A percentile compares a stretch with the other conserved stretches of the same genome.
Evolutionary conservation across 83 land plant species (phyloP).

Genomic region (Isoetes engelmannii): DNA sequence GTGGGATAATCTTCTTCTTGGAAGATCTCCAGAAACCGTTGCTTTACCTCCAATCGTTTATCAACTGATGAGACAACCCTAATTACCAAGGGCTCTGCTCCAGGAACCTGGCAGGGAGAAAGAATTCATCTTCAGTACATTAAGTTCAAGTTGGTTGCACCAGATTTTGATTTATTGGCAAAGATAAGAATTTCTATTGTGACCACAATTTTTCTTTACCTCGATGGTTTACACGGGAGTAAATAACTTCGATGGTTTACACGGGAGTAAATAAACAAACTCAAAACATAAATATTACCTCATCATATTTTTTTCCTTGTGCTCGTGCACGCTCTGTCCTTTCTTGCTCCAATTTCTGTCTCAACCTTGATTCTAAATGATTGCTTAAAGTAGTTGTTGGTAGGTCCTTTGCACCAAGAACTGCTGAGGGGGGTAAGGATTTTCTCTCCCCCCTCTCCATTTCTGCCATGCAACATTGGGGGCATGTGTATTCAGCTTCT

Average conservation of each 20-base stretch:
- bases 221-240: too few species aligned
- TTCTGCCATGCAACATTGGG: not conserved
- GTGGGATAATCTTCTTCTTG: conserved; percentile 1
- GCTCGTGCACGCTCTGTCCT: conserved; percentile 1
- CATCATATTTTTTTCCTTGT: not conserved
- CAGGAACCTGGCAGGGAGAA: conserved; percentile 1
- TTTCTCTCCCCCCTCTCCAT: conserved; percentile 5
- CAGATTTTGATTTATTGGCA: too few species aligned
- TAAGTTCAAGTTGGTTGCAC: too few species aligned
- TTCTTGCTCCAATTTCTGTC: not conserved
- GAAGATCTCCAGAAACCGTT: conserved; percentile 3
- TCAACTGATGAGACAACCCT: conserved; percentile 11
- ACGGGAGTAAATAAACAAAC: not conserved
- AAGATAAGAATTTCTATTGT: too few species aligned
- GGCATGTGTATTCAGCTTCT: conserved; percentile 6
- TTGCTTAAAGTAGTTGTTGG: conserved; percentile 1
- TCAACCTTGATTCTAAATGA: not conserved
- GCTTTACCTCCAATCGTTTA: conserved; percentile 1
- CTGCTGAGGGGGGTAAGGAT: not conserved
- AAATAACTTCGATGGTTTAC: not conserved
- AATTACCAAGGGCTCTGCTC: conserved; percentile 5
- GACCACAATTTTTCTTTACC: too few species aligned
- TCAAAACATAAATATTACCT: not conserved
- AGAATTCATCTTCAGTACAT: not conserved
- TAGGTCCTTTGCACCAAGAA: conserved; percentile 8